Conservation (phyloP, 495 filamentous ascomycete genomes). For the Xanthoparmelia taractica region DNA sequence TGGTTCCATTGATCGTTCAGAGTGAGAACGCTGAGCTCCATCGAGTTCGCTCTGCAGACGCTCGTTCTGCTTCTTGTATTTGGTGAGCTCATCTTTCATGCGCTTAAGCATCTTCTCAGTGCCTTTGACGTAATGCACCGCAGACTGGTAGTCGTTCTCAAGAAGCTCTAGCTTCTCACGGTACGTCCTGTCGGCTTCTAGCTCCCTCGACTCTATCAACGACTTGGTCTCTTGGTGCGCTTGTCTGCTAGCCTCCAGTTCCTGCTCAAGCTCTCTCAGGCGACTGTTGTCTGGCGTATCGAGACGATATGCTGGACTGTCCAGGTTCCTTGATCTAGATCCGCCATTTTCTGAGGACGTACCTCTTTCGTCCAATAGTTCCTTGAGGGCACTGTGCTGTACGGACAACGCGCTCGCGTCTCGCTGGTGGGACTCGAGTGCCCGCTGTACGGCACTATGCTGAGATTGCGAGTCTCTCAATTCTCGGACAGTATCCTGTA, state of each 20-base stretch:
- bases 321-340: slow-evolving; percentile 51
- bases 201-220: slow-evolving; percentile 64
- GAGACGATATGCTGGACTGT: slow-evolving; percentile 66
- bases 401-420: slow-evolving; percentile 83
- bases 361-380: slow-evolving; percentile 81
- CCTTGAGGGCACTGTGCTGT: slow-evolving; percentile 87
- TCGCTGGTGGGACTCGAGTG: slow-evolving; percentile 72
- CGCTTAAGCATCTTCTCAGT: slow-evolving; percentile 98
- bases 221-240: slow-evolving; percentile 77
- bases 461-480: slow-evolving; percentile 65
- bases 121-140: slow-evolving; percentile 97
- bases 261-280: slow-evolving; percentile 83
- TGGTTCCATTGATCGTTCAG: slow-evolving; percentile 39
- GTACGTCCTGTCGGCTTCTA: slow-evolving; percentile 77
- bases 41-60: slow-evolving; percentile 74
- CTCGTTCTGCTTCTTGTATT: slow-evolving; percentile 80
- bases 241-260: slow-evolving; percentile 67
- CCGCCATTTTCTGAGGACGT: slow-evolving; percentile 48
- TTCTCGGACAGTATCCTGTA: slow-evolving; percentile 76
- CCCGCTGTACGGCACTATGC: slow-evolving; percentile 69
- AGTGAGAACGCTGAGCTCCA: slow-evolving; percentile 35
- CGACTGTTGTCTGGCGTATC: slow-evolving; percentile 72
- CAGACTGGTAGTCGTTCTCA: slow-evolving; percentile 96
- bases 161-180: slow-evolving; percentile 87
- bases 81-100: slow-evolving; percentile 91